phyloP scores from a whole-genome alignment of 1,139 yeast species.

The Suhomyces taliae region DNA sequence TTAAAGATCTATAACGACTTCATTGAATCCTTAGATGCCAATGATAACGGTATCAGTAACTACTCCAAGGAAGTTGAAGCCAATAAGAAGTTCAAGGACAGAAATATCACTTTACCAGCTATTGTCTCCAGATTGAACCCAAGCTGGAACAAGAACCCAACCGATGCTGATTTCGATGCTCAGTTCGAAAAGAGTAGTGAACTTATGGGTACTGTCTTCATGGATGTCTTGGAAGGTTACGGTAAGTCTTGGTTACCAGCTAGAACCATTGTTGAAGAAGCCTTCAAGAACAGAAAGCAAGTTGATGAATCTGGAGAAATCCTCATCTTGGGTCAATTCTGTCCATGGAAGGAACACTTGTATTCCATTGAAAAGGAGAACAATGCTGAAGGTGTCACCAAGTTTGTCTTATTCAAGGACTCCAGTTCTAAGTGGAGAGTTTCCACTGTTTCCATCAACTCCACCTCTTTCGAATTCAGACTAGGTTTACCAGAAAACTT shows the following conservation, averaged over 20 bases:
- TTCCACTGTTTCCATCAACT: slow-evolving; percentile 78
- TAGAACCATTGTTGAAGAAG: slow-evolving; percentile 68
- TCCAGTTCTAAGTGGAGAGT: slow-evolving; percentile 78
- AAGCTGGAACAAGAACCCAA: slow-evolving; percentile 68
- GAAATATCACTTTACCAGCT: slow-evolving; percentile 74
- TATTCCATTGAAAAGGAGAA: slow-evolving; percentile 70
- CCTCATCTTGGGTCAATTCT: slow-evolving; percentile 66
- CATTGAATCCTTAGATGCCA: slow-evolving; percentile 87
- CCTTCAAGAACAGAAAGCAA: slow-evolving; percentile 56
- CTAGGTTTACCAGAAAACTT: slow-evolving; percentile 84
- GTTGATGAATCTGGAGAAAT: slow-evolving; percentile 69
- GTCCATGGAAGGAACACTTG: slow-evolving; percentile 95
- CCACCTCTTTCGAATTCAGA: slow-evolving; percentile 81
- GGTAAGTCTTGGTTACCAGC: slow-evolving; percentile 95
- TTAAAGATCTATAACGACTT: slow-evolving; percentile 79
- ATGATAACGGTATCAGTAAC: slow-evolving; percentile 88
- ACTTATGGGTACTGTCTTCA: slow-evolving; percentile 81
- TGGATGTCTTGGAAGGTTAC: slow-evolving; percentile 63
- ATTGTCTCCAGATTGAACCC: slow-evolving; percentile 79
- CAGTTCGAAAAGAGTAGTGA: slow-evolving; percentile 71
- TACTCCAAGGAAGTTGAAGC: slow-evolving; percentile 56
- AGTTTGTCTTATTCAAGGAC: slow-evolving; percentile 82
- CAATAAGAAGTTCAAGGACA: slow-evolving; percentile 46
- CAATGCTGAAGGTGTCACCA: slow-evolving; percentile 52
- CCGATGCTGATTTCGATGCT: slow-evolving; percentile 65